Base-by-base conservation (phyloP, 345 rosid genomes). In the Cochlearia excelsa region DNA sequence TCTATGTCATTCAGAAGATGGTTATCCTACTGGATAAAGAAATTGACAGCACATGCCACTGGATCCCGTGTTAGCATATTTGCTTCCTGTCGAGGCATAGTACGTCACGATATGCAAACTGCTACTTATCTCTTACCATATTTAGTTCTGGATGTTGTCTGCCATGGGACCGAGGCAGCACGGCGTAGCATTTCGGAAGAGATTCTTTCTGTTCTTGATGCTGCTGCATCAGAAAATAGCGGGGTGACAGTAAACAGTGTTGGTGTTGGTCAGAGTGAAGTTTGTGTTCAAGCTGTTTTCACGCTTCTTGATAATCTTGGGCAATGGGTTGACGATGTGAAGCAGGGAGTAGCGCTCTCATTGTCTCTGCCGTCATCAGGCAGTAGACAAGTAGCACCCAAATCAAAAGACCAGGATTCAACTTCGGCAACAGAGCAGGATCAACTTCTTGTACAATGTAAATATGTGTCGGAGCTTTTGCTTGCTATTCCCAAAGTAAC, bases 281-380 rank as follows among this genome's bases (percentile, higher is more conserved):
- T 91, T 73, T 91, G 98, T 77, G 79, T 84, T 73, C 97, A 92
- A 76, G 88, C 97, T 69, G 84, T 88, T 48, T 92, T 92, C 73
- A 88, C 90, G 67, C 95, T 92, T 78, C 94, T 92, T 9, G 98
- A 92, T 77, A 92, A 88, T 79, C 95, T 92, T 57, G 97, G 95
- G 65, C 97, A 92, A 76, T 92, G 98, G 98, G 88, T 83, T 73
- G 98, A 88, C 63, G 98, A 88, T 70, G 75, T 82, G 73, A 80
- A 83, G 61, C 97, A 86, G 64, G 95, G 81, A 61, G 73, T 84
- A 61, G 90, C 98, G 72, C 88, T 92, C 65, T 84, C 93, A 29
- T 81, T 75, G 42, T 76, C 94, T 57, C 39, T 76, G 43, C 83
- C 76, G 51, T 56, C 86, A 54, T 73, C 81, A 52, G 65, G 83